Base-by-base conservation (phyloP, 352 stramenopile genomes). In the Phytophthora quininea region DNA sequence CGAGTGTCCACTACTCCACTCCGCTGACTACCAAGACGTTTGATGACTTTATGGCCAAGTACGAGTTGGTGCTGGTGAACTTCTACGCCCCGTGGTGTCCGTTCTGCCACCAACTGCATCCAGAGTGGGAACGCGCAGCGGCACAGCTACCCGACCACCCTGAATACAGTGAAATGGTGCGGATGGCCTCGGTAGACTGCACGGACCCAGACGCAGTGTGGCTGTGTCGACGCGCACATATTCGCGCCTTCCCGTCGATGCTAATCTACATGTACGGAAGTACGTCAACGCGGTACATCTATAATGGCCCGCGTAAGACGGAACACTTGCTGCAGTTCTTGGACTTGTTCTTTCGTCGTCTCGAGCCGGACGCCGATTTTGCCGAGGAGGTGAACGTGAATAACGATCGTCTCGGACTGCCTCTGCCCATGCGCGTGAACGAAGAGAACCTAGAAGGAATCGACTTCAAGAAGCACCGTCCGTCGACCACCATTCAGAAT, bases 231-330 rank as follows among this genome's bases (percentile, higher is more conserved):
- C 83, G 85, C 14, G 80, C 84, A 9, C 76, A 89, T 33, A 90
- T 96, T 53, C 81, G 82, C 29, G 86, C 83, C 0, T 96, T 92
- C 58, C 88, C 88, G n/a, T 91, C 86, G 30, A 93, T 96, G 82
- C 71, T 94, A 35, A 94, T 94, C 54, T 94, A 94, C 76, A 90
- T 94, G 77, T 94, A 91, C 62, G 86, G 84, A 57, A 85, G 77
- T 37, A 92, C 82, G 33, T 86, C 74, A 43, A 94, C 86, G 46
- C 77, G 81, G 9, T 94, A 88, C 67, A 92, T 94, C 51, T 94
- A 94, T 71, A 94, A 90, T 55, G 86, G 86, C 8, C 86, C 86
- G 9, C 86, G 86, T 61, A 89, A 82, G 62, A 73, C 79, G 8
- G 79, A 91, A 64, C 85, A 92, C 53, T 45, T 94, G 55, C 59